A percentile compares a stretch with the other conserved stretches of the same genome.
Evolutionary conservation across 495 filamentous ascomycete genomes (phyloP).

Genomic region (Xylaria longipes): DNA sequence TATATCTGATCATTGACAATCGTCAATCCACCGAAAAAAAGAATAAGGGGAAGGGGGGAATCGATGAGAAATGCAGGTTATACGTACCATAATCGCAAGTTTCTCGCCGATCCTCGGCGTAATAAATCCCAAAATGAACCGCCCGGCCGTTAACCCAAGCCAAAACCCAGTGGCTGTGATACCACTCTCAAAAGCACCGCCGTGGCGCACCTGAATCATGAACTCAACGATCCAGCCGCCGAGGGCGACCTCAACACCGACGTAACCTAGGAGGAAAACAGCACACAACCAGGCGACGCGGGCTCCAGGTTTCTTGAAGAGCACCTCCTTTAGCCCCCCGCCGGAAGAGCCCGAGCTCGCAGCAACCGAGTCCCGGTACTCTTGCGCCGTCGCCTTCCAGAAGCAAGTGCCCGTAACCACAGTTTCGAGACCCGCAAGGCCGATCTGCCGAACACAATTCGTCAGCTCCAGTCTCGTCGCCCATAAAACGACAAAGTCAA

Average conservation of each 20-base stretch:
- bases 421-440: constrained; percentile 67
- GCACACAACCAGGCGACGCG: constrained; percentile 77
- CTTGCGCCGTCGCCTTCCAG: constrained; percentile 68
- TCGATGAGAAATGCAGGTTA: neutral
- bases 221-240: constrained; percentile 92
- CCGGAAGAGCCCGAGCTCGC: constrained; percentile 31
- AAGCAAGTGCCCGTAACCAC: constrained; percentile 62
- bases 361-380: constrained; percentile 64
- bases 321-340: constrained; percentile 58
- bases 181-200: constrained; percentile 72
- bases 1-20: constrained; percentile 58
- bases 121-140: constrained; percentile 72
- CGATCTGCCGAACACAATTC: constrained; percentile 53
- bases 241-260: constrained; percentile 84
- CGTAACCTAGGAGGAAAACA: constrained; percentile 78
- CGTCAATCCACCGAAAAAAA: constrained; percentile 49
- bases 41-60: neutral
- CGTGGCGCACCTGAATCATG: constrained; percentile 76
- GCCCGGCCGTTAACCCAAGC: constrained; percentile 78
- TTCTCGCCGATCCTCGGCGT: constrained; percentile 78
- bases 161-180: constrained; percentile 86
- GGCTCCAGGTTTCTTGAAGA: constrained; percentile 50
- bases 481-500: neutral
- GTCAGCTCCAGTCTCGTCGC: neutral
- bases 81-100: constrained; percentile 53